Conservation (phyloP, 2,329 filamentous ascomycete genomes). For the Aspergillus oerlinghausenensis region DNA sequence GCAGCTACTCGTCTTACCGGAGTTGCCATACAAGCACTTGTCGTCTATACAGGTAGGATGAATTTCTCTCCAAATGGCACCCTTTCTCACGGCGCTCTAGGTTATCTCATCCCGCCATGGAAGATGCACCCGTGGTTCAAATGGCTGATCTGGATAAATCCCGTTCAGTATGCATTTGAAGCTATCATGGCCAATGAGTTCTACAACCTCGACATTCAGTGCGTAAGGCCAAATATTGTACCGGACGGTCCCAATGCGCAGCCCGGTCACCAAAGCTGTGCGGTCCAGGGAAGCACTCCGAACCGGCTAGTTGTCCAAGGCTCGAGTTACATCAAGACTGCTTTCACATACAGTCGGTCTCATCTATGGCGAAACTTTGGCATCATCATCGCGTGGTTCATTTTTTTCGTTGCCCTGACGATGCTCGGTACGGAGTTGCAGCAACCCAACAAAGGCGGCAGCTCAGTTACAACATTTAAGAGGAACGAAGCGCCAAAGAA, state of each 20-base stretch:
- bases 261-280: slow-evolving; percentile 54
- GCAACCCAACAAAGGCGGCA: slow-evolving; percentile 75
- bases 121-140: slow-evolving; percentile 61
- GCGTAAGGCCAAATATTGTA: slow-evolving; percentile 53
- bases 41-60: slow-evolving; percentile 52
- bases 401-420: slow-evolving; percentile 71
- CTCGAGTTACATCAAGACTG: slow-evolving; percentile 51
- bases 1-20: slow-evolving; percentile 47
- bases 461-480: slow-evolving; percentile 72
- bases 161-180: slow-evolving; percentile 66
- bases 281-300: slow-evolving; percentile 53
- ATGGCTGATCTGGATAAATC: slow-evolving; percentile 63
- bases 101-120: slow-evolving; percentile 59
- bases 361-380: slow-evolving; percentile 72
- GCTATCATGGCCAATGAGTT: slow-evolving; percentile 68
- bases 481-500: slow-evolving; percentile 58
- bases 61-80: background rate
- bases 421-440: slow-evolving; percentile 74
- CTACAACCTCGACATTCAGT: slow-evolving; percentile 52
- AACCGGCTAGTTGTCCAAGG: slow-evolving; percentile 52
- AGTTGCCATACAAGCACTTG: slow-evolving; percentile 45
- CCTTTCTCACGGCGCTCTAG: slow-evolving; percentile 23
- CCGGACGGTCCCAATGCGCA: slow-evolving; percentile 47
- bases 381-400: slow-evolving; percentile 71
- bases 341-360: slow-evolving; percentile 51